These are phyloP conservation scores for Beauveria caledonica DNA, from an alignment of 2,329 filamentous ascomycete species.

Conservation along the genomic window DNA sequence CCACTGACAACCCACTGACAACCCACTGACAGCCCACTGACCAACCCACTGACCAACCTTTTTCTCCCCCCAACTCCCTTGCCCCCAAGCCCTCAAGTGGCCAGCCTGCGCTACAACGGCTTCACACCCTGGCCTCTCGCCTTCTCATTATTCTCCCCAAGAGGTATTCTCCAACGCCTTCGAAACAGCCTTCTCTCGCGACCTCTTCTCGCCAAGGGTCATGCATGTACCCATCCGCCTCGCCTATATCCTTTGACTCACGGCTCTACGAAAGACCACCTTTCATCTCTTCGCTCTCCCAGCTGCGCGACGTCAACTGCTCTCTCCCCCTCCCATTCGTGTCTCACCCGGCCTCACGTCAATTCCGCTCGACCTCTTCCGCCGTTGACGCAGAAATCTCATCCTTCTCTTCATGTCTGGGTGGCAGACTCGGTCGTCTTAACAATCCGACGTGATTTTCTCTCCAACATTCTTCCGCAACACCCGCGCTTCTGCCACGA, in stretches of 20 bases:
- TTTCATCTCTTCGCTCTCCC: background rate
- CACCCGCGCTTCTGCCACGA: background rate
- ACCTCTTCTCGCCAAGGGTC: background rate
- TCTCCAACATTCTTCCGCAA: background rate
- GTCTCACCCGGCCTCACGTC: conserved; percentile 9
- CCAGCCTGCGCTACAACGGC: background rate
- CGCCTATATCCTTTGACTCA: background rate
- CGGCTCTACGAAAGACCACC: background rate
- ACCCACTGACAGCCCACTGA: background rate
- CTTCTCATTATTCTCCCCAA: background rate
- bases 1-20: background rate
- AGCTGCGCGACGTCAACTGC: background rate
- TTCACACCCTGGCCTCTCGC: background rate
- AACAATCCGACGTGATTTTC: background rate
- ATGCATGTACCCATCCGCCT: background rate
- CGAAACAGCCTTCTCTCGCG: background rate
- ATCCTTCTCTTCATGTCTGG: conserved; percentile 3
- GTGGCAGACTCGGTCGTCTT: background rate
- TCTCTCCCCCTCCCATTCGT: background rate
- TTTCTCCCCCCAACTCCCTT: background rate
- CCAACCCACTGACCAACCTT: background rate
- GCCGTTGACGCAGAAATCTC: conserved; percentile 3
- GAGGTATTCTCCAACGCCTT: conserved; percentile 3
- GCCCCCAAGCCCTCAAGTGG: background rate
- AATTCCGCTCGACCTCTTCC: background rate